Evolutionary conservation across 257 asterid genomes (phyloP).

Genomic region (Euphrasia confusa): DNA sequence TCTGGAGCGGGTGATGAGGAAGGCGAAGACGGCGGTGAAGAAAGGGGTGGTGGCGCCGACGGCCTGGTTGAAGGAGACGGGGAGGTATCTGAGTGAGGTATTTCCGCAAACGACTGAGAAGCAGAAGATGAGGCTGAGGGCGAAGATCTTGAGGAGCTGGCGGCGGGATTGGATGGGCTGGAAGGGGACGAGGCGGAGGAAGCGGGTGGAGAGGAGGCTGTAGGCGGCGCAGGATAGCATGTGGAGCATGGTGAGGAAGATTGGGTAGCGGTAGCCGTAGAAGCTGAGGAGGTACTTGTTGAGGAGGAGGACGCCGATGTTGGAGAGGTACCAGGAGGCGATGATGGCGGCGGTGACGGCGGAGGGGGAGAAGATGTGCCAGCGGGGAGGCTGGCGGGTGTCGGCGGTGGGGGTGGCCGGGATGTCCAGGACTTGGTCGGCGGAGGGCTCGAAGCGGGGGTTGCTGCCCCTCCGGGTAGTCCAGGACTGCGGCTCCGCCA

Average conservation of each 20-base stretch:
- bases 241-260: slow-evolving; percentile 90
- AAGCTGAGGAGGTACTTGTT: slow-evolving; percentile 89
- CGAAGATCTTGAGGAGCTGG: slow-evolving; percentile 81
- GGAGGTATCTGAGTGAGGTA: slow-evolving; percentile 81
- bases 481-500: slow-evolving; percentile 98
- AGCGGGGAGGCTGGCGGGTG: slow-evolving; percentile 49
- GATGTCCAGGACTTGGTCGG: slow-evolving; percentile 72
- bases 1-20: slow-evolving; percentile 65
- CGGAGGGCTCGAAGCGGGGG: slow-evolving; percentile 69
- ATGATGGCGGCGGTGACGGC: slow-evolving; percentile 61
- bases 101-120: slow-evolving; percentile 96
- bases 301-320: slow-evolving; percentile 78
- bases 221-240: slow-evolving; percentile 79
- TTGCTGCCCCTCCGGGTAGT: slow-evolving; percentile 90
- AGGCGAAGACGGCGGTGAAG: slow-evolving; percentile 89
- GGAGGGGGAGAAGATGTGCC: slow-evolving; percentile 44
- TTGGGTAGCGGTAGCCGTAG: slow-evolving; percentile 78
- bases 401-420: slow-evolving; percentile 96
- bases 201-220: slow-evolving; percentile 60
- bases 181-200: slow-evolving; percentile 84
- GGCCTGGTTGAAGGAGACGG: slow-evolving; percentile 90
- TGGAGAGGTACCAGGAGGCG: slow-evolving; percentile 84
- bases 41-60: slow-evolving; percentile 95
- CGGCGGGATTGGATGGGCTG: slow-evolving; percentile 76
- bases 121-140: slow-evolving; percentile 64